Evolutionary conservation across 441 rosid species (phyloP), one percentile per base, ranked within the genome.

Genomic region (Francoa sonchifolia): DNA sequence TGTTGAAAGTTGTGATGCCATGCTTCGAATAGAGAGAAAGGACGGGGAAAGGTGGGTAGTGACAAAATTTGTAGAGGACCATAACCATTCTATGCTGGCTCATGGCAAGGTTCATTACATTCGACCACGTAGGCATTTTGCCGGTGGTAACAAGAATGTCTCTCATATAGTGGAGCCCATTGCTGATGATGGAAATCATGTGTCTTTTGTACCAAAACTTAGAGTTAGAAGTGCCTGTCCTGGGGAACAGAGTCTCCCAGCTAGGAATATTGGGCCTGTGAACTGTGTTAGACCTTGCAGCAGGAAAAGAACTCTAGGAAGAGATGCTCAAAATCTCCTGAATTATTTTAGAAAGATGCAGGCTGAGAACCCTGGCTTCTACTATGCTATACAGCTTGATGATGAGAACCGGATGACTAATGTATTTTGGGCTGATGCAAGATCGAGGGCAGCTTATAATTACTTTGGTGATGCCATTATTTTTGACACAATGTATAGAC

Each of bases 351-450:
- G 62, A 58, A 70, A 66, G 61, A 73, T 68, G 83, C 83, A 79
- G 50, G 71, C 76, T 0, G 73, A 72, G 66, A 76, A 71, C 57
- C 74, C 83, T 2, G 81, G 83, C 12, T 79, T 79, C 52, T 79
- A 44, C 54, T 76, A 79, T 66, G 83, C 83, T n/a, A 62, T 79
- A 52, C 81, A 75, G 47, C 76, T 72, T 32, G 80, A 75, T 55
- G 80, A 71, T 42, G 74, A 71, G 33, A 64, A 73, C 31, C 57
- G 59, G 44, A 70, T 73, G 78, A 66, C 72, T 16, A 79, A 73
- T 71, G 81, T 73, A 44, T 76, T 79, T 23, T 79, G 88, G 88
- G 73, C 83, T 21, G 81, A 75, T 71, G 83, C 83, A 33, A 71
- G 80, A 52, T 76, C 88, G 42, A 73, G 88, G 61, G 51, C 54